Evolutionary conservation across 2,329 filamentous ascomycete genomes (phyloP).

Genomic region (Dactylellina leptospora): DNA sequence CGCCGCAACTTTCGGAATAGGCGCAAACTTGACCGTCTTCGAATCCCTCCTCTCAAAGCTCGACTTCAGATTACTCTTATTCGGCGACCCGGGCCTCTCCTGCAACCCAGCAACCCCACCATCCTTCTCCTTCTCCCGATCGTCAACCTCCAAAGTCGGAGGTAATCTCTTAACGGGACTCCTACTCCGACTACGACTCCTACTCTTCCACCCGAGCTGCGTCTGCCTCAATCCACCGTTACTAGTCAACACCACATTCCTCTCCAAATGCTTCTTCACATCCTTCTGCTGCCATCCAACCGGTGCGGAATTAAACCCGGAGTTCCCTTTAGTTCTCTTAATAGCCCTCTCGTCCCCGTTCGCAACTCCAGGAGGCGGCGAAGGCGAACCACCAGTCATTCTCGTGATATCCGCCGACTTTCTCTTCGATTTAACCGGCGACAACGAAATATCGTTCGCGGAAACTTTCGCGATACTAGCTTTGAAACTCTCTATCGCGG

Average conservation of each 20-base stretch:
- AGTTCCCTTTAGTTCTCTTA: slow-evolving; percentile 31
- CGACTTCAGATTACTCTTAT: slow-evolving; percentile 37
- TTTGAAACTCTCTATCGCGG: slow-evolving; percentile 34
- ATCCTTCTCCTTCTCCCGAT: neutral
- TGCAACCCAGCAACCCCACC: too few relatives aligned
- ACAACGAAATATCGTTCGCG: slow-evolving; percentile 32
- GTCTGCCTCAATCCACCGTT: slow-evolving; percentile 39
- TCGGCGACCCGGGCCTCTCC: slow-evolving; percentile 34
- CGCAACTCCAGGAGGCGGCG: slow-evolving; percentile 6
- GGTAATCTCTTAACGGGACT: slow-evolving; percentile 31
- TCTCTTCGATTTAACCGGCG: slow-evolving; percentile 46
- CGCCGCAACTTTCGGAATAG: slow-evolving; percentile 8
- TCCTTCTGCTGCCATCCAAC: slow-evolving; percentile 46
- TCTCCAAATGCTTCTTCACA: slow-evolving; percentile 41
- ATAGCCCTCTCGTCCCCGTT: slow-evolving; percentile 21
- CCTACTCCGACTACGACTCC: slow-evolving; percentile 41
- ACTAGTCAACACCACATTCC: slow-evolving; percentile 36
- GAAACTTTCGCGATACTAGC: slow-evolving; percentile 12
- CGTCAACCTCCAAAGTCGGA: neutral
- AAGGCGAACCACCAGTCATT: slow-evolving; percentile 14
- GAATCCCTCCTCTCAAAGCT: slow-evolving; percentile 23
- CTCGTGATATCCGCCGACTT: slow-evolving; percentile 37
- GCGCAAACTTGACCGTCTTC: slow-evolving; percentile 45
- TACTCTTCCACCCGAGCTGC: slow-evolving; percentile 25
- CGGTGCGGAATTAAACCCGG: too few relatives aligned